Conservation (phyloP, 345 rosid species). For the Physaria fendleri region DNA sequence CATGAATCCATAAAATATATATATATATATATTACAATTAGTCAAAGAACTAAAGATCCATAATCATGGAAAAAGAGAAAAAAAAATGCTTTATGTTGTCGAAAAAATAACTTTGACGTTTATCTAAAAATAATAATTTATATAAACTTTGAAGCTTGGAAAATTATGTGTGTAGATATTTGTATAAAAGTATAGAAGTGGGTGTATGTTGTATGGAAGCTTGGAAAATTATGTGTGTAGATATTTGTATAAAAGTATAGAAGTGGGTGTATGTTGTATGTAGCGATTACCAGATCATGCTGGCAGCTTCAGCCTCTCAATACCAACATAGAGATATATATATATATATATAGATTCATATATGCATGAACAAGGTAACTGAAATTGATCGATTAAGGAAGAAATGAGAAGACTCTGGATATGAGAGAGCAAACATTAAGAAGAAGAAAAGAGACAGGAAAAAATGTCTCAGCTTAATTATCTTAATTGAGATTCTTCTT, state of each 20-base stretch:
- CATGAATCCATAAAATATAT: neutral
- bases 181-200: neutral
- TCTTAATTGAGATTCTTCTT: neutral
- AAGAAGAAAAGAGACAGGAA: neutral
- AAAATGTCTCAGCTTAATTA: neutral
- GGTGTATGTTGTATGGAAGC: conserved; percentile 5
- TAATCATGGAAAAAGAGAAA: neutral
- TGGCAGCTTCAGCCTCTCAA: conserved; percentile 99
- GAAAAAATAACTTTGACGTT: neutral
- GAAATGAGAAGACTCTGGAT: neutral
- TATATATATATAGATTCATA: conserved; percentile 1
- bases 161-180: neutral
- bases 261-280: neutral
- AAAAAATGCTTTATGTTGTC: neutral
- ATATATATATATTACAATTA: neutral
- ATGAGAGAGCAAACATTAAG: conserved; percentile 7
- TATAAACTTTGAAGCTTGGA: neutral
- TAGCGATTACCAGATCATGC: conserved; percentile 78
- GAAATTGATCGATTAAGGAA: neutral
- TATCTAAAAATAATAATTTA: neutral
- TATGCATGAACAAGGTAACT: conserved; percentile 1
- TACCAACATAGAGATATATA: conserved; percentile 24
- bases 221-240: neutral
- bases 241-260: neutral
- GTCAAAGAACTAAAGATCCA: neutral